A percentile compares a stretch with the other conserved stretches of the same genome.
Evolutionary conservation across 1,284 basidiomycete species (phyloP).

Genomic region (Athelia psychrophila): DNA sequence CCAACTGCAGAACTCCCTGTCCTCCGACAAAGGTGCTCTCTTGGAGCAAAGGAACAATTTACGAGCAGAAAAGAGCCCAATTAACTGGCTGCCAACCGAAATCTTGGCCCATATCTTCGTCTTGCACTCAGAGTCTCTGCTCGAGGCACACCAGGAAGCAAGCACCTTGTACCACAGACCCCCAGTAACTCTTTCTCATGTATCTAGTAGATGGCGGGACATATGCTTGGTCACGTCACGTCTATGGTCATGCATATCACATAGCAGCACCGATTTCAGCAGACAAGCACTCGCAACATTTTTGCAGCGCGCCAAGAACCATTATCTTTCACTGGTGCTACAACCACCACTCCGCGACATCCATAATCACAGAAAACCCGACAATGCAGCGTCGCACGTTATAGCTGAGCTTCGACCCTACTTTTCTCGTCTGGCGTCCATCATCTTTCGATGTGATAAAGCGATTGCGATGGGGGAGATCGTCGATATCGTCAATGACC

Average conservation of each 20-base stretch:
- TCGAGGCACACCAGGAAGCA: conserved; percentile 11
- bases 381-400: conserved; percentile 14
- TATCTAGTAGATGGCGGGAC: conserved; percentile 43
- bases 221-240: conserved; percentile 36
- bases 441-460: conserved; percentile 31
- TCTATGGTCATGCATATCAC: conserved; percentile 42
- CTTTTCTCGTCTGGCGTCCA: conserved; percentile 26
- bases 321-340: conserved; percentile 25
- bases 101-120: conserved; percentile 43
- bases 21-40: neutral
- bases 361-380: conserved; percentile 10
- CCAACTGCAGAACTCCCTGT: neutral
- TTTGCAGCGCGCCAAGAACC: conserved; percentile 30
- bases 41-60: conserved; percentile 19
- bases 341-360: conserved; percentile 25
- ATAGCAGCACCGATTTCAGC: conserved; percentile 23
- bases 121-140: conserved; percentile 19
- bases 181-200: conserved; percentile 41
- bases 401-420: conserved; percentile 20
- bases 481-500: conserved; percentile 17
- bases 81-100: conserved; percentile 48
- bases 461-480: conserved; percentile 20
- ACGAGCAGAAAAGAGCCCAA: conserved; percentile 36
- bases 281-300: conserved; percentile 24
- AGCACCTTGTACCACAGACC: conserved; percentile 23